Evolutionary conservation across 2,329 filamentous ascomycete species (phyloP).

Genomic region (Aspergillus flavus): DNA sequence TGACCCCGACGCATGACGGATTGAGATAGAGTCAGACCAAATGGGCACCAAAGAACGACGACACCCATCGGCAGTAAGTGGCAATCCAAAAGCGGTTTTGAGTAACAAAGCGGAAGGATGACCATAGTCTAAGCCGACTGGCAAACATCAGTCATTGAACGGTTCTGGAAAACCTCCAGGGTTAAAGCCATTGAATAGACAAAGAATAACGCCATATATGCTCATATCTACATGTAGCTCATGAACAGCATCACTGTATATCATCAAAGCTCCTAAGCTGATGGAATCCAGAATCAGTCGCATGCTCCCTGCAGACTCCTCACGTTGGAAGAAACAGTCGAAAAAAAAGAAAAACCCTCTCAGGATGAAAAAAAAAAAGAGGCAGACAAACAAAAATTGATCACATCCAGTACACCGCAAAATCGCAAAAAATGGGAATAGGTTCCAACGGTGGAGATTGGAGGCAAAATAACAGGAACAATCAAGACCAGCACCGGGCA

Average conservation of each 20-base stretch:
- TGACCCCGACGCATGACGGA: not conserved
- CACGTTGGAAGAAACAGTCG: slow-evolving; percentile 28
- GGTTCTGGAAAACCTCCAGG: slow-evolving; percentile 18
- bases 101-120: not conserved
- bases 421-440: slow-evolving; percentile 18
- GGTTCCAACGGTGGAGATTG: slow-evolving; percentile 18
- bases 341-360: slow-evolving; percentile 27
- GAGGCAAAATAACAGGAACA: slow-evolving; percentile 16
- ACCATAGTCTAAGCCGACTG: slow-evolving; percentile 2
- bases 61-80: not conserved
- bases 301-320: slow-evolving; percentile 28
- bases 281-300: slow-evolving; percentile 24
- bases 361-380: slow-evolving; percentile 16
- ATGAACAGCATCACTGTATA: slow-evolving; percentile 36
- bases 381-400: slow-evolving; percentile 18
- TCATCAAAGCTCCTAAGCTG: slow-evolving; percentile 31
- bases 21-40: not conserved
- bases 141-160: slow-evolving; percentile 27
- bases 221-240: slow-evolving; percentile 45
- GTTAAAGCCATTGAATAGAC: slow-evolving; percentile 26
- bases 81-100: not conserved
- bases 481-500: slow-evolving; percentile 19
- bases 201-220: slow-evolving; percentile 40
- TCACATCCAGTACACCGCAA: slow-evolving; percentile 23
- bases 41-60: not conserved